phyloP scores from a whole-genome alignment of 208 protist species.

The Tritrichomonas foetus region DNA sequence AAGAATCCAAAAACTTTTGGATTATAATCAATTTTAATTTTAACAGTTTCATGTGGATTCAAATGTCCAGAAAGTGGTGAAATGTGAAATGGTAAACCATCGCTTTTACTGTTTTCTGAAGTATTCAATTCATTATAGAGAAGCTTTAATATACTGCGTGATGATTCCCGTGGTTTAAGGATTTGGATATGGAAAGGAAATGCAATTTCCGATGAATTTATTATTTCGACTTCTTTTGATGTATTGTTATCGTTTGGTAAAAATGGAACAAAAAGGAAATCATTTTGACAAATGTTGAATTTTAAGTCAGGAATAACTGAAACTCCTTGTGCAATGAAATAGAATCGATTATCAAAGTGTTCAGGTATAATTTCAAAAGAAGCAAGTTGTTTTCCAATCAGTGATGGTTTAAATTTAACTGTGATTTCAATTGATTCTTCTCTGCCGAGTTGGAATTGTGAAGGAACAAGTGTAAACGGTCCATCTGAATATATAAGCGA shows the following conservation, averaged over 20 bases:
- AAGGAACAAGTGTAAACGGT: background rate
- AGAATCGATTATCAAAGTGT: background rate
- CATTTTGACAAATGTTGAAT: background rate
- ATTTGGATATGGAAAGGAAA: conserved; percentile 17
- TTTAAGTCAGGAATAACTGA: background rate
- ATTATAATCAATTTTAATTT: background rate
- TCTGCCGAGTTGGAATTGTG: background rate
- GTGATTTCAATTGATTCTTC: conserved; percentile 19
- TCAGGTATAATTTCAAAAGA: conserved; percentile 28
- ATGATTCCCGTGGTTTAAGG: background rate
- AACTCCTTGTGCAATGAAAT: background rate
- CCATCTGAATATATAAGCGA: background rate
- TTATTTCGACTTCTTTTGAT: background rate
- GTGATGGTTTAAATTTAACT: background rate
- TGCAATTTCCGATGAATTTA: background rate
- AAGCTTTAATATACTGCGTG: background rate
- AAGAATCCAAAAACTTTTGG: background rate
- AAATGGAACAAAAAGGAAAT: background rate
- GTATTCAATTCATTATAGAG: background rate
- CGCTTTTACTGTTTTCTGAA: background rate
- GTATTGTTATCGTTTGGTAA: background rate
- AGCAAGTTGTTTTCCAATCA: background rate
- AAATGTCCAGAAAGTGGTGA: background rate
- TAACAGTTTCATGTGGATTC: background rate
- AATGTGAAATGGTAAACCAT: background rate